Base-by-base conservation (phyloP, 176 grass and related monocot genomes). In the Avena insularis region DNA sequence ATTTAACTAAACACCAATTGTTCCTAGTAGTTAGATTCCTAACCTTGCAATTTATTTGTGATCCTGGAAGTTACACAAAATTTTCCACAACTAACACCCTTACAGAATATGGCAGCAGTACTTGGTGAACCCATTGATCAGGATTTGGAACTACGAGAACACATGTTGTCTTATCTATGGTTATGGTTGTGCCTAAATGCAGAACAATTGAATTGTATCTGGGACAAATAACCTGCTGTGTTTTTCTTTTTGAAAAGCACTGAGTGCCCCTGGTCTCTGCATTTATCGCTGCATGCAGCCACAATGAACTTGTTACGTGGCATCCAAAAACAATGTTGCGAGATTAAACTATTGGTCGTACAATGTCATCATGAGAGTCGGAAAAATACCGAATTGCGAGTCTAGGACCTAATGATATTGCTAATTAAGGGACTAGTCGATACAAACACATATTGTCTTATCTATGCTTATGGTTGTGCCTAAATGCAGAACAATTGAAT, bases 1-100 rank as follows among this genome's bases (percentile, higher is more conserved):
- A 19, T 51, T 20, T 84, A 31, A 78, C 20, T 53, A 33, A 47
- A 47, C 45, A 47, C 45, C 1, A 47, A 40, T 5, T 40, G 38
- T 83, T 73, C 53, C 23, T 17, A 59, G 43, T 54, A 40, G 11
- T 40, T 25, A 78, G 4, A 63, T 67, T 40, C 1, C 47, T 17
- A 62, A 63, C 20, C 20, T 63, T 84, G 62, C 40, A 83, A 23
- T 33, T 79, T 78, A 81, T 81, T 31, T 81, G 9, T 81, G 23
- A 68, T 82, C 27, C 61, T 46, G 68, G 12, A 68, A 87, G 45
- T 54, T 43, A 53, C 13, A 64, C 5, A 61, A 13, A 65, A 75
- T n/a, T 19, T 5, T 27, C 33, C 47, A 51, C 19, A 43, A 38
- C 63, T 74, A 71, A 6, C 63, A 46, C 48, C 45, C 47, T 48